Conservation (phyloP, 148 eudicot genomes). For the Silene latifolia region DNA sequence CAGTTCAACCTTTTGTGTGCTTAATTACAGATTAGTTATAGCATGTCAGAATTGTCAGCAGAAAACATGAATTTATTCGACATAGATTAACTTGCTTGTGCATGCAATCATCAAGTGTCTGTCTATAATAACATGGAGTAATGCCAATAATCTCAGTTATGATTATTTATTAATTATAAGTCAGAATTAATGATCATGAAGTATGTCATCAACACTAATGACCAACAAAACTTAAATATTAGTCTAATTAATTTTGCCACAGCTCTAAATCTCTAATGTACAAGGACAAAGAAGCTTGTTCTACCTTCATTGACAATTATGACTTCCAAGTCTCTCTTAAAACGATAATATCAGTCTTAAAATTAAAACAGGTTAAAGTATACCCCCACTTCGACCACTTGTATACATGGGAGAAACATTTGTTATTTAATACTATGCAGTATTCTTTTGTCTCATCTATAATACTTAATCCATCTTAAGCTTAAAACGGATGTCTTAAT, state of each 20-base stretch:
- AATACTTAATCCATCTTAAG: no score
- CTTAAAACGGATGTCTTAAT: no score
- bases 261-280: background rate
- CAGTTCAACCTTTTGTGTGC: background rate
- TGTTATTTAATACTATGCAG: no score
- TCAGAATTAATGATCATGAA: conserved; percentile 15
- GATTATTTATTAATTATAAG: conserved; percentile 2
- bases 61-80: background rate
- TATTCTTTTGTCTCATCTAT: no score
- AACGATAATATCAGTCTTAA: no score
- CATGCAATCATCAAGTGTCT: background rate
- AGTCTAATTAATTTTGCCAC: background rate
- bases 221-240: conserved; percentile 12
- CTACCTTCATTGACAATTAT: background rate
- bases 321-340: background rate
- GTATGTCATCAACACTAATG: conserved; percentile 21
- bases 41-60: background rate
- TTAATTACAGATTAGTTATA: background rate
- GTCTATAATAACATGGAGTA: background rate
- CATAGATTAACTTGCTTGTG: background rate
- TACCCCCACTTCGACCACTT: no score
- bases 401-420: no score
- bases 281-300: conserved; percentile 14
- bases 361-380: no score
- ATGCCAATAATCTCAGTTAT: background rate